A percentile compares a stretch with the other conserved stretches of the same genome.
These are phyloP conservation scores for Panicum virgatum DNA, from an alignment of 202 grass and related monocot species.

Conservation along the genomic window DNA sequence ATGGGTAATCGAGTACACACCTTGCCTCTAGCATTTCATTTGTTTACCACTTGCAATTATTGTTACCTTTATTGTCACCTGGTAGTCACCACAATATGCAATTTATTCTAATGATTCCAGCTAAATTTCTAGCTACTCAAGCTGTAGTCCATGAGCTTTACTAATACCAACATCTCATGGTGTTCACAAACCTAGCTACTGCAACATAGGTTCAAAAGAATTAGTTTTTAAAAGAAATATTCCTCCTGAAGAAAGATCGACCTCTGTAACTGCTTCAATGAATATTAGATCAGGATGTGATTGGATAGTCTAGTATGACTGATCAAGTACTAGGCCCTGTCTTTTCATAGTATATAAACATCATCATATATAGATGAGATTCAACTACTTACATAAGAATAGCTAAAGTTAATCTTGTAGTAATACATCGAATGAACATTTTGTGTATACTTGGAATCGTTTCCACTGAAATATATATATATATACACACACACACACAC, in stretches of 20 bases:
- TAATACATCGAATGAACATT: too few species aligned
- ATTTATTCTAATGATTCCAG: neutral
- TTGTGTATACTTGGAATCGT: too few species aligned
- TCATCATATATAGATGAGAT: too few species aligned
- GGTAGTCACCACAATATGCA: neutral
- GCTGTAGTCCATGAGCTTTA: neutral
- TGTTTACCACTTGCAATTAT: neutral
- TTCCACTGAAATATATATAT: too few species aligned
- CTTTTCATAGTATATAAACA: neutral
- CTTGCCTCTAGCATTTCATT: neutral
- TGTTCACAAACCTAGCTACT: conserved; percentile 3
- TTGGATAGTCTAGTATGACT: neutral
- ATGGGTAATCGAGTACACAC: neutral
- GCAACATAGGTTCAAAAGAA: conserved; percentile 9
- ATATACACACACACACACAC: too few species aligned
- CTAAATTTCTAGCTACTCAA: neutral
- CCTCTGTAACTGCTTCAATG: neutral
- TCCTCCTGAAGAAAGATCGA: conserved; percentile 1
- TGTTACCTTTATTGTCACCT: neutral
- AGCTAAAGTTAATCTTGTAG: too few species aligned
- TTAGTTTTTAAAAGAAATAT: neutral
- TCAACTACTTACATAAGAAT: too few species aligned
- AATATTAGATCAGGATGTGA: too few species aligned
- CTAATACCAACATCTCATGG: conserved; percentile 11
- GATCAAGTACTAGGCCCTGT: neutral